Conservation (phyloP, 768 basidiomycete genomes). For the Daedaleopsis sinensis region DNA sequence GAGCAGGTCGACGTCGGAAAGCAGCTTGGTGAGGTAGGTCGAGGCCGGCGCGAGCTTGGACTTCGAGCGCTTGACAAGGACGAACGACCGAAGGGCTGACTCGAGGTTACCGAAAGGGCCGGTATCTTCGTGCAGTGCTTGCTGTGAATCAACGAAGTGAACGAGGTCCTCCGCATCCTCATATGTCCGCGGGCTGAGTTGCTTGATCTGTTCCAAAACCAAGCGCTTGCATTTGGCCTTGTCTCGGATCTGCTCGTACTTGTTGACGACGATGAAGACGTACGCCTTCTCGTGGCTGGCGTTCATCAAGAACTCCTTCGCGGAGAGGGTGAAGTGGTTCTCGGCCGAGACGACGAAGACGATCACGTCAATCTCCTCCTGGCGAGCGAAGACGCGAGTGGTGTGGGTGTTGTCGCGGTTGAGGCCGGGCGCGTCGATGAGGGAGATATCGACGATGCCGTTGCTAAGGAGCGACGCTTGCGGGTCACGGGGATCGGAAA, state of each 20-base stretch:
- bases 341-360: slow-evolving; percentile 98
- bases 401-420: slow-evolving; percentile 96
- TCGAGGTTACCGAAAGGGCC: slow-evolving; percentile 88
- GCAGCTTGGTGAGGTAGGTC: slow-evolving; percentile 89
- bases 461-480: slow-evolving; percentile 90
- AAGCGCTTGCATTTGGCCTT: slow-evolving; percentile 89
- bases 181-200: slow-evolving; percentile 89
- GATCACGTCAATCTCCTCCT: slow-evolving; percentile 97
- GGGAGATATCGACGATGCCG: slow-evolving; percentile 94
- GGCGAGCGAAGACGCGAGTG: slow-evolving; percentile 91
- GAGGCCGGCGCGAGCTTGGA: slow-evolving; percentile 94
- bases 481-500: slow-evolving; percentile 77
- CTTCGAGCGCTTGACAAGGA: slow-evolving; percentile 93
- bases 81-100: slow-evolving; percentile 88
- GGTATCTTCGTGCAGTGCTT: slow-evolving; percentile 65
- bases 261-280: slow-evolving; percentile 98
- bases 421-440: slow-evolving; percentile 97
- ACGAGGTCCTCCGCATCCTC: slow-evolving; percentile 92
- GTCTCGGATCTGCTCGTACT: slow-evolving; percentile 93
- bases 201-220: slow-evolving; percentile 92
- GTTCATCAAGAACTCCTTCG: slow-evolving; percentile 90
- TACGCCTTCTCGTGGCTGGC: slow-evolving; percentile 98
- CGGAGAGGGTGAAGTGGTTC: slow-evolving; percentile 97
- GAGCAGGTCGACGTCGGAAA: slow-evolving; percentile 87
- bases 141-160: slow-evolving; percentile 95